Base-by-base conservation (phyloP, 805 yeast genomes). In the Myxozyma lipomycoides region DNA sequence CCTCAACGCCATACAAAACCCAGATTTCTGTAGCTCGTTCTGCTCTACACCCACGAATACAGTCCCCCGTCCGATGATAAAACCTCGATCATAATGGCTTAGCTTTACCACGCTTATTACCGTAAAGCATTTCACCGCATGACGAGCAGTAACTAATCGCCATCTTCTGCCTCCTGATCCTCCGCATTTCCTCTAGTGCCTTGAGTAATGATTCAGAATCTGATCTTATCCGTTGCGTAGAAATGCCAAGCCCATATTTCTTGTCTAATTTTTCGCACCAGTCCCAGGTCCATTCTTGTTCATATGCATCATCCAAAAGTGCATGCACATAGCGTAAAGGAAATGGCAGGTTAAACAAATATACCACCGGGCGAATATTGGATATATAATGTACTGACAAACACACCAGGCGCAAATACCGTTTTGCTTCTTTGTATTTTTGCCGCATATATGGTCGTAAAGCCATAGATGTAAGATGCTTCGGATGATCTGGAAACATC, bases 211-310 rank as follows among this genome's bases (percentile, higher is more conserved):
- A n/a, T n/a, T n/a, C n/a, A n/a, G n/a, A n/a, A n/a, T n/a, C n/a
- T n/a, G n/a, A 9, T 28, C 32, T 28, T 7, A 28, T 12, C 32
- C 7, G 32, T 28, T 28, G 32, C 32, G 32, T 21, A 5, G 48
- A 22, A 28, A 45, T 38, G 2, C 19, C 28, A 19, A 45, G 17
- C 2, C 43, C 48, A 35, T 23, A 44, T 2, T 10, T n/a, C 39
- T 24, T 15, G 43, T 22, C 37, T 4, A 45, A 25, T 5, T 30
- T 2, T 19, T 45, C 39, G 38, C 41, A 35, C 39, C 37, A 25
- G 4, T 12, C 18, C 34, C 35, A 38, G 7, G 24, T 28, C 43
- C 39, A 39, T 17, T 21, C 17, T 21, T 23, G 18, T 21, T 45
- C 48, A 12, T 26, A 28, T 18, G 34, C 38, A 15, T 22, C 37